Conservation (phyloP, 176 grass and related monocot genomes). For the Typha latifolia region DNA sequence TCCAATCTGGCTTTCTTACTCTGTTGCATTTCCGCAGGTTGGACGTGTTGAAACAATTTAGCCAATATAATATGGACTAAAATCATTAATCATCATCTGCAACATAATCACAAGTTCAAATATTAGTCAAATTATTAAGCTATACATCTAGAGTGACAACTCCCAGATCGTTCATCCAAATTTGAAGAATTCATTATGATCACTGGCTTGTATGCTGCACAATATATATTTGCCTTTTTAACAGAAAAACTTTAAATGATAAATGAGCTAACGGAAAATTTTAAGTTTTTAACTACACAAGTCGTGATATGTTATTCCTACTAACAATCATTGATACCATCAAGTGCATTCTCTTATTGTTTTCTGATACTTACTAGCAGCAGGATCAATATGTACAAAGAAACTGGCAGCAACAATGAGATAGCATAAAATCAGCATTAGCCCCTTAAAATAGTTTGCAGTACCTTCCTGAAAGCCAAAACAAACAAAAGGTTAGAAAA, state of each 20-base stretch:
- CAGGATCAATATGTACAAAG: slow-evolving; percentile 78
- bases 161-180: too few species aligned
- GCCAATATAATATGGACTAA: not conserved
- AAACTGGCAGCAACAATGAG: slow-evolving; percentile 85
- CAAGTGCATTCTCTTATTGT: not conserved
- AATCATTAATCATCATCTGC: not conserved
- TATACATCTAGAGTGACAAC: too few species aligned
- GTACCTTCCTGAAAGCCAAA: slow-evolving; percentile 64
- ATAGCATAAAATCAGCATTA: slow-evolving; percentile 88
- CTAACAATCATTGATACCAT: not conserved
- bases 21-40: not conserved
- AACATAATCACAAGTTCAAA: not conserved
- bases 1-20: not conserved
- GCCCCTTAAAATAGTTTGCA: slow-evolving; percentile 83
- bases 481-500: slow-evolving; percentile 5
- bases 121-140: not conserved
- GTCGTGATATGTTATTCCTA: not conserved
- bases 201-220: too few species aligned
- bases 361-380: slow-evolving; percentile 37
- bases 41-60: not conserved
- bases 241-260: too few species aligned
- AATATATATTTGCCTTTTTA: too few species aligned
- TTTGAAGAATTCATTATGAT: too few species aligned
- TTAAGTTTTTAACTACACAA: not conserved
- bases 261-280: too few species aligned